phyloP scores from a whole-genome alignment of 2,329 filamentous ascomycete species.

The Colletotrichum cordylinicola region DNA sequence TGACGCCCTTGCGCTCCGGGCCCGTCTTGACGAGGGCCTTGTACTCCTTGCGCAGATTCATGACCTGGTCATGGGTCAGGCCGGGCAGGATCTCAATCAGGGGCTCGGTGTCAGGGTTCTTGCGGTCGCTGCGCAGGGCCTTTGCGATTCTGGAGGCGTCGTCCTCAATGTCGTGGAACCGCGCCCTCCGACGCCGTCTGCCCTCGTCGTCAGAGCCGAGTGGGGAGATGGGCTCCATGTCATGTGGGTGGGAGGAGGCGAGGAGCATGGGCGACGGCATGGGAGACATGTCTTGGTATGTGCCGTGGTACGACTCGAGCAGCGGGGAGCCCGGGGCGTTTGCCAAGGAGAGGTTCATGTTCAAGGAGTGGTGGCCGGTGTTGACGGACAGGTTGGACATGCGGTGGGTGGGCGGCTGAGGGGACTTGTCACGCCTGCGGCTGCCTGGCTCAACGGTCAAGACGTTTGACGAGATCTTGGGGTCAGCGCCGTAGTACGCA shows the following conservation, averaged over 20 bases:
- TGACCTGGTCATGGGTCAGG: constrained; percentile 85
- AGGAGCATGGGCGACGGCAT: constrained; percentile 85
- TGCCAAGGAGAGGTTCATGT: constrained; percentile 49
- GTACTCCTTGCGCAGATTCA: constrained; percentile 87
- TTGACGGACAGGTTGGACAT: constrained; percentile 61
- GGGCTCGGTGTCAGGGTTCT: constrained; percentile 66
- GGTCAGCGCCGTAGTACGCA: constrained; percentile 39
- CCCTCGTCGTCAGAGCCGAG: constrained; percentile 54
- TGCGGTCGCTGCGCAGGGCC: constrained; percentile 71
- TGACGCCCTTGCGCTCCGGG: constrained; percentile 75
- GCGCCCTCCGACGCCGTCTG: constrained; percentile 60
- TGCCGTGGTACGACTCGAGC: constrained; percentile 90
- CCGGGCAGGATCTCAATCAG: constrained; percentile 85
- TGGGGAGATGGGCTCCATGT: constrained; percentile 58
- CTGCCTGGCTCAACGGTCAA: constrained; percentile 46
- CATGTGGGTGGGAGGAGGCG: constrained; percentile 38
- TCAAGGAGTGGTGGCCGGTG: constrained; percentile 44
- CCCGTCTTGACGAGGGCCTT: constrained; percentile 88
- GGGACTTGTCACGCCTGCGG: constrained; percentile 47
- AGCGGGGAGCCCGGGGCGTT: constrained; percentile 80
- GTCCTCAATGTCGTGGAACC: constrained; percentile 85
- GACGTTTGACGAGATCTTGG: constrained; percentile 39
- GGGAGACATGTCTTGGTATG: constrained; percentile 91
- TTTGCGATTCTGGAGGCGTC: constrained; percentile 79
- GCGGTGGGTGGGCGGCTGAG: constrained; percentile 52